Percentiles rank a stretch among this genome's conserved stretches.
phyloP scores from a whole-genome alignment of 352 stramenopile species.

The Globisporangium middletonii region DNA sequence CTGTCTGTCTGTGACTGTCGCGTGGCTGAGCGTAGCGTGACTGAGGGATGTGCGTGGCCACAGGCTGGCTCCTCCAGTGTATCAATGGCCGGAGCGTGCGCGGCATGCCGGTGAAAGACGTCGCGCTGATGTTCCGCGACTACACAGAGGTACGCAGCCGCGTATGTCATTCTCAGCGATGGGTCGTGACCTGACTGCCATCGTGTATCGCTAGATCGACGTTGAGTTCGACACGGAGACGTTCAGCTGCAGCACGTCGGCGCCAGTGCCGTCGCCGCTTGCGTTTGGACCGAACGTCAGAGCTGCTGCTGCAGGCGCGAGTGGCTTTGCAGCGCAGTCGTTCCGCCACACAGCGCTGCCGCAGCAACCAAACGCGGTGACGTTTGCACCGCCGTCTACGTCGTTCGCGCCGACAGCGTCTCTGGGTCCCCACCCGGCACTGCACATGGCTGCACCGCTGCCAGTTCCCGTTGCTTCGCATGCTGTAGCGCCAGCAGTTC shows the following conservation, averaged over 20 bases:
- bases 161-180: neutral
- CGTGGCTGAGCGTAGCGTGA: neutral
- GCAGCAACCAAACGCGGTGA: neutral
- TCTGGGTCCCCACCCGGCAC: neutral
- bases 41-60: neutral
- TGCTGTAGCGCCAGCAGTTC: no score
- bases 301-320: neutral
- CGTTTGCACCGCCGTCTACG: neutral
- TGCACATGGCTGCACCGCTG: neutral
- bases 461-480: no score
- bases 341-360: neutral
- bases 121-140: conserved; percentile 43
- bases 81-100: conserved; percentile 32
- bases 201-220: conserved; percentile 8
- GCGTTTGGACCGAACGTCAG: no score
- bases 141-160: conserved; percentile 18
- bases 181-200: neutral
- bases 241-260: neutral
- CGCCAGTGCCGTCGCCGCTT: neutral
- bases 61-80: conserved; percentile 35
- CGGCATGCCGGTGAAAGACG: conserved; percentile 27
- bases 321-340: neutral
- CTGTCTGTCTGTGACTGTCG: neutral
- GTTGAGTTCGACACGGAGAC: conserved; percentile 5
- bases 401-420: neutral